A percentile compares a stretch with the other conserved stretches of the same genome.
phyloP scores from a whole-genome alignment of 2,329 filamentous ascomycete species.

The Aspergillus floridensis region DNA sequence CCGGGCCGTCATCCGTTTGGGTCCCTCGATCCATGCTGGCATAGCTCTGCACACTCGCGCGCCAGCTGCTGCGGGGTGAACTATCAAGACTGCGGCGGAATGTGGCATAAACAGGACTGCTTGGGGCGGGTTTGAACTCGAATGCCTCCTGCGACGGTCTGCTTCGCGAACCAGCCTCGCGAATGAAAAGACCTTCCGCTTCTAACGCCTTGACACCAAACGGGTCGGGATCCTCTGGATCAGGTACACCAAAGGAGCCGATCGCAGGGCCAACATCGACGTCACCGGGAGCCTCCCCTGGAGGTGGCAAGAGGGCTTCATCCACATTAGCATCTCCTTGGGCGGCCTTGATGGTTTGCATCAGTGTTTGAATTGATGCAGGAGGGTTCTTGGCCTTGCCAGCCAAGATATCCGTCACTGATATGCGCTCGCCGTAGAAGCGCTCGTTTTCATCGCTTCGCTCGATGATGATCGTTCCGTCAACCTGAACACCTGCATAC shows the following conservation, averaged over 20 bases:
- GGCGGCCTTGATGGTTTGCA: slow-evolving; percentile 82
- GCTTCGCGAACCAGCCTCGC: slow-evolving; percentile 77
- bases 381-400: slow-evolving; percentile 60
- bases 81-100: slow-evolving; percentile 70
- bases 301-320: slow-evolving; percentile 60
- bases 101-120: slow-evolving; percentile 65
- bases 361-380: slow-evolving; percentile 58
- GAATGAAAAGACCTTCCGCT: slow-evolving; percentile 75
- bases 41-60: slow-evolving; percentile 66
- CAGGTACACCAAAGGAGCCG: slow-evolving; percentile 71
- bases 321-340: slow-evolving; percentile 80
- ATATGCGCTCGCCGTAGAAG: slow-evolving; percentile 71
- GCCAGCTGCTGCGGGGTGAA: slow-evolving; percentile 60
- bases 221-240: slow-evolving; percentile 79
- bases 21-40: slow-evolving; percentile 60
- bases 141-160: slow-evolving; percentile 77
- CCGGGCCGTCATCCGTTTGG: slow-evolving; percentile 60
- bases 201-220: slow-evolving; percentile 90
- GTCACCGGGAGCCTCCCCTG: slow-evolving; percentile 75
- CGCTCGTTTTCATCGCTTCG: slow-evolving; percentile 82
- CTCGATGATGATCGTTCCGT: slow-evolving; percentile 83
- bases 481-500: slow-evolving; percentile 81
- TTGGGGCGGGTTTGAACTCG: slow-evolving; percentile 73
- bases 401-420: slow-evolving; percentile 61
- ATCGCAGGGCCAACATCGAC: slow-evolving; percentile 50